Evolutionary conservation across 2,329 filamentous ascomycete species (phyloP).

Genomic region (Aspergillus cejpii): DNA sequence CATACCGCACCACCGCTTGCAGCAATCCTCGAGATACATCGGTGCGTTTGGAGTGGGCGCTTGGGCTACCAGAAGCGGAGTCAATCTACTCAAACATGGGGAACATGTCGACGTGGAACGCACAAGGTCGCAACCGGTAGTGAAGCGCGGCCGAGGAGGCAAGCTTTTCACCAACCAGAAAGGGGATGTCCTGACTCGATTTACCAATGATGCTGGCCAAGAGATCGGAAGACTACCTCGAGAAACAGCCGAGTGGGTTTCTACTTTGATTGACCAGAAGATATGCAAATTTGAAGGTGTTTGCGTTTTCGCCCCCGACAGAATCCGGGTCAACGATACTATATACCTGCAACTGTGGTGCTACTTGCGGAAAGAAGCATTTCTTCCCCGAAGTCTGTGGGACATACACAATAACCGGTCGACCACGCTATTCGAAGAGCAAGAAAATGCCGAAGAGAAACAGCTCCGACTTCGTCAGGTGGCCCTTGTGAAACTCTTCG

Average conservation of each 20-base stretch:
- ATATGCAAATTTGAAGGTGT: constrained; percentile 80
- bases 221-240: constrained; percentile 84
- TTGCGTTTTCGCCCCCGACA: constrained; percentile 83
- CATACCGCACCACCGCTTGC: constrained; percentile 16
- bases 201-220: constrained; percentile 69
- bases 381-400: constrained; percentile 55
- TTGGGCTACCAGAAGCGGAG: constrained; percentile 84
- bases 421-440: constrained; percentile 70
- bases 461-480: constrained; percentile 77
- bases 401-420: constrained; percentile 58
- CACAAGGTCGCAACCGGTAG: constrained; percentile 62
- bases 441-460: constrained; percentile 79
- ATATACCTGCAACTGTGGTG: constrained; percentile 84
- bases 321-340: constrained; percentile 81
- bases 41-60: constrained; percentile 86
- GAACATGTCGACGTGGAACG: constrained; percentile 83
- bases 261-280: constrained; percentile 81
- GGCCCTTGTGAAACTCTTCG: constrained; percentile 77
- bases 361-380: constrained; percentile 67
- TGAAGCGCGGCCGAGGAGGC: constrained; percentile 42
- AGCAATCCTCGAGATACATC: constrained; percentile 63
- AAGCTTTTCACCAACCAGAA: constrained; percentile 51
- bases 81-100: constrained; percentile 66
- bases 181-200: constrained; percentile 82
- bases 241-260: constrained; percentile 85